Evolutionary conservation across 768 basidiomycete species (phyloP).

Genomic region (Coprinopsis cinerea): DNA sequence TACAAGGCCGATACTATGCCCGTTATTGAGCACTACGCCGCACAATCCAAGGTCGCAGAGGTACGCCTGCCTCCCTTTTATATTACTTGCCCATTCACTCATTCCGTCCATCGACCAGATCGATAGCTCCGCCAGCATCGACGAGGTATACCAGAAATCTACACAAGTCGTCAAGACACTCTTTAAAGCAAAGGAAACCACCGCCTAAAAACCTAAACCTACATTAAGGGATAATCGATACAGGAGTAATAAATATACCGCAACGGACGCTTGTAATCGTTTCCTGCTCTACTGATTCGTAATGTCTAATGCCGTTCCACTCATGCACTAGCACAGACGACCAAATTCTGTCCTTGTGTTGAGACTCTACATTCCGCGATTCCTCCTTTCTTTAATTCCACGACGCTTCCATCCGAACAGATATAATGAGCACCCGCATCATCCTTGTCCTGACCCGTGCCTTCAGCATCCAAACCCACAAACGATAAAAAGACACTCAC

Average conservation of each 20-base stretch:
- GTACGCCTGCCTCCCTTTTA: constrained; percentile 30
- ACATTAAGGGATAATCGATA: too few relatives aligned
- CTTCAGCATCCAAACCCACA: background rate
- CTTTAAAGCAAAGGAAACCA: constrained; percentile 20
- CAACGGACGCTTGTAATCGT: background rate
- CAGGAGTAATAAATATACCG: constrained; percentile 6
- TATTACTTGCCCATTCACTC: background rate
- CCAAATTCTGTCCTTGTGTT: background rate
- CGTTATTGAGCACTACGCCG: constrained; percentile 79
- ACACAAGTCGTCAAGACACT: constrained; percentile 43
- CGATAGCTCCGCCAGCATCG: constrained; percentile 60
- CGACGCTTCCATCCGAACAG: constrained; percentile 76
- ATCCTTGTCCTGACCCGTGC: constrained; percentile 39
- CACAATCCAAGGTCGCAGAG: constrained; percentile 67
- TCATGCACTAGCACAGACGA: background rate
- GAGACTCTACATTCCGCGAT: constrained; percentile 28
- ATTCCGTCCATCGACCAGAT: constrained; percentile 45
- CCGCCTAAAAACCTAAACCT: background rate
- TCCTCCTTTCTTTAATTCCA: constrained; percentile 55
- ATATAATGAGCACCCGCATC: constrained; percentile 65
- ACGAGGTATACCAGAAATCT: constrained; percentile 57
- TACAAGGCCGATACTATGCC: constrained; percentile 89
- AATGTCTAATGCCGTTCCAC: constrained; percentile 4
- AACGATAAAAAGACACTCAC: constrained; percentile 35
- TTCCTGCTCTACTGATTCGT: background rate